Conservation (phyloP, 1,284 basidiomycete genomes). For the Ustilago nuda region DNA sequence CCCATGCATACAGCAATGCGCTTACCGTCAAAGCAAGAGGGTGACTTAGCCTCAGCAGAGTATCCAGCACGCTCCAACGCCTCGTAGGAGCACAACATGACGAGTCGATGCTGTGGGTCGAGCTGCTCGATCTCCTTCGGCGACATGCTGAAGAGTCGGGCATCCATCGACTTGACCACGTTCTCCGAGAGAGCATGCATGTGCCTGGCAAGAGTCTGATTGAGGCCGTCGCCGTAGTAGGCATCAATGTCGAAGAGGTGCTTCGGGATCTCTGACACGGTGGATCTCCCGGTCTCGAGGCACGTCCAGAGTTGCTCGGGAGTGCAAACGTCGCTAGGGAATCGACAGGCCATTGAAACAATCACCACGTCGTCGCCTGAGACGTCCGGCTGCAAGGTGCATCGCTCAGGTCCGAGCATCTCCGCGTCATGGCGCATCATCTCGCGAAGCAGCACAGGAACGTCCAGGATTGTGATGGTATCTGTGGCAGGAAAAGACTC, state of each 20-base stretch:
- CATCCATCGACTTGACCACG: slow-evolving; percentile 47
- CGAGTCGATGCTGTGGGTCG: slow-evolving; percentile 52
- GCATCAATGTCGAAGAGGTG: slow-evolving; percentile 50
- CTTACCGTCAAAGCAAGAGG: slow-evolving; percentile 41
- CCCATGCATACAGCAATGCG: slow-evolving; percentile 51
- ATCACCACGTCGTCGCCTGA: slow-evolving; percentile 48
- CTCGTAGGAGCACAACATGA: slow-evolving; percentile 50
- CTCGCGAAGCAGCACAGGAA: slow-evolving; percentile 10
- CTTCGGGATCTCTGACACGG: slow-evolving; percentile 44
- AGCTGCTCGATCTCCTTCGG: slow-evolving; percentile 57
- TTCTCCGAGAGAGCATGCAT: slow-evolving; percentile 45
- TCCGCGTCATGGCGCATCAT: neutral
- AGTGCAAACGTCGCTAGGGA: slow-evolving; percentile 48
- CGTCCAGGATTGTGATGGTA: slow-evolving; percentile 15
- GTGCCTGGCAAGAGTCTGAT: slow-evolving; percentile 48
- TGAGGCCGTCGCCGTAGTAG: slow-evolving; percentile 36
- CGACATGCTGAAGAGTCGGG: slow-evolving; percentile 52
- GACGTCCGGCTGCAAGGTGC: slow-evolving; percentile 12
- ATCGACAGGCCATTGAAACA: slow-evolving; percentile 53
- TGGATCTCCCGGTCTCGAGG: slow-evolving; percentile 41
- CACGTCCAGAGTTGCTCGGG: slow-evolving; percentile 48
- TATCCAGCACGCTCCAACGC: slow-evolving; percentile 53
- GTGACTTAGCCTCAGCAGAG: slow-evolving; percentile 35
- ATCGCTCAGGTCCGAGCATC: neutral
- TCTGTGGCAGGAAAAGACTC: neutral